Base-by-base conservation (phyloP, 495 filamentous ascomycete species). In the Hypomontagnella monticulosa region DNA sequence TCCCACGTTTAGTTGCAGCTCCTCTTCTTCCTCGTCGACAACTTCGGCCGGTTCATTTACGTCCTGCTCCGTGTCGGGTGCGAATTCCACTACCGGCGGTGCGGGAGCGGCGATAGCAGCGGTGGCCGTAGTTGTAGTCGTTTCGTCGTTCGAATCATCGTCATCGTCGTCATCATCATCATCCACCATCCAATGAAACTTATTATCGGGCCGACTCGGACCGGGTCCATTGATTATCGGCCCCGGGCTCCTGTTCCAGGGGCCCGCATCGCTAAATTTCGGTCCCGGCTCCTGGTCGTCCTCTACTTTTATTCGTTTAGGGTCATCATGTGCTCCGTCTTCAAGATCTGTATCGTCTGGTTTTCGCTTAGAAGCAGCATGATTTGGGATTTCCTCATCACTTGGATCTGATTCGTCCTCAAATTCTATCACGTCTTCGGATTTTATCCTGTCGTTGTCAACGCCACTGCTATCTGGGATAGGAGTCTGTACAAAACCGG, bases 1-100 rank as follows among this genome's bases (percentile, higher is more conserved):
- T 0, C 87, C 89, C 46, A 90, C 83, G 61, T 91, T 87, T 84
- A 93, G 88, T 19, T 80, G 75, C 16, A 82, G 36, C 8, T 66
- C 62, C 54, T 82, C 76, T 8, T 76, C 77, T 1, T 78, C 78
- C 11, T 80, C 62, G 47, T 67, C 52, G 46, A 47, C 40, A 2
- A 44, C 43, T 61, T 52, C 34, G 9, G 58, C 66, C 9, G 33
- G 41, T 20, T 71, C 70, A 8, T 41, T 60, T 15, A 56, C 52
- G 15, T 69, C 62, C 7, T 27, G 44, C 19, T 66, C 65, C 12
- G 34, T 61, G 6, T 61, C 47, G 19, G 63, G 50, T 12, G 41
- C 58, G 32, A 54, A 54, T 23, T 50, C 32, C 15, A 30, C 34
- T 14, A 23, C 18, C 18, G 47, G 12, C 7, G 57, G 33, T 14